phyloP scores from a whole-genome alignment of 2,329 filamentous ascomycete genomes.

The Clathrospora elynae region DNA sequence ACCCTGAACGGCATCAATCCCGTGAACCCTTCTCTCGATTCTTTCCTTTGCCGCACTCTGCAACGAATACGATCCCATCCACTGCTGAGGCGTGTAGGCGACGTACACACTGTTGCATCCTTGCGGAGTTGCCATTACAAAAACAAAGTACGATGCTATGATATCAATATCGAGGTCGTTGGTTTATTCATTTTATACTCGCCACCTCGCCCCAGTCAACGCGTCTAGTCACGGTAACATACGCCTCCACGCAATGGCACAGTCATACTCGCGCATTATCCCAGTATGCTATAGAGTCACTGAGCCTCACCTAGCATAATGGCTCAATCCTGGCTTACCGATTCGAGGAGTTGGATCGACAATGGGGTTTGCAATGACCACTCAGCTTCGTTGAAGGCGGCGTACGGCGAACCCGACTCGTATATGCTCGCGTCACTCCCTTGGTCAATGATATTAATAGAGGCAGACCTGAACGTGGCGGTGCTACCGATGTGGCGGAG shows the following conservation, averaged over 20 bases:
- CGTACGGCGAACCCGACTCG: conserved; percentile 3
- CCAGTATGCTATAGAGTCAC: not conserved
- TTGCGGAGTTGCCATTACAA: conserved; percentile 2
- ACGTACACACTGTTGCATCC: not conserved
- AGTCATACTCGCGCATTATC: not conserved
- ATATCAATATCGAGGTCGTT: not conserved
- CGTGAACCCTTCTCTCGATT: conserved; percentile 16
- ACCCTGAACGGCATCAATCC: conserved; percentile 31
- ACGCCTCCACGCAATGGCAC: not conserved
- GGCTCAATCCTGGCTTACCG: not conserved
- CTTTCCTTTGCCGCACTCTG: conserved; percentile 22
- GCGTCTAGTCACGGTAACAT: too few relatives aligned
- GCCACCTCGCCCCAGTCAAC: too few relatives aligned
- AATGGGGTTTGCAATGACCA: not conserved
- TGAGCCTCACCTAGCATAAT: conserved; percentile 4
- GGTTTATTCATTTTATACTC: conserved; percentile 1
- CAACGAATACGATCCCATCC: conserved; percentile 3
- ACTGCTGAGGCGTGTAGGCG: conserved; percentile 7
- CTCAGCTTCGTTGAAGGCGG: not conserved
- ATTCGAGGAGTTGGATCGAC: conserved; percentile 3
- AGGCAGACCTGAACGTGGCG: too few relatives aligned
- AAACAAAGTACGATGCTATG: not conserved
- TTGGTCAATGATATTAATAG: conserved; percentile 11
- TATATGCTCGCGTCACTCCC: conserved; percentile 7
- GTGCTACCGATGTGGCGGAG: conserved; percentile 6